Conservation (phyloP, 345 rosid genomes). For the Eucalyptus marginata region DNA sequence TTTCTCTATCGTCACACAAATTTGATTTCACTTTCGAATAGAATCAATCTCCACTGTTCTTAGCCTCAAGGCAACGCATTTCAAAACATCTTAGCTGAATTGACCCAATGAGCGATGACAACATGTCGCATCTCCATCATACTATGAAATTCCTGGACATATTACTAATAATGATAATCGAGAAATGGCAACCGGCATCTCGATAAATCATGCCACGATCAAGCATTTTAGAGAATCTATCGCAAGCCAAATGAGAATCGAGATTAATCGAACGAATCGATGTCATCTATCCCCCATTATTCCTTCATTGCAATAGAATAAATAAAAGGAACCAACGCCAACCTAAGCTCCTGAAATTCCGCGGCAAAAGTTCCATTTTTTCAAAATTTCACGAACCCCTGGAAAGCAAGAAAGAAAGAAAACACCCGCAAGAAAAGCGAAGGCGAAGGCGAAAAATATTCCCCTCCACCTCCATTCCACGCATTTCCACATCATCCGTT, state of each 20-base stretch:
- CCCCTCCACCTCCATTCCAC: background rate
- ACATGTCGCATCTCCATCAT: background rate
- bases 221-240: background rate
- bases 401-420: background rate
- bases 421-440: background rate
- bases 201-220: background rate
- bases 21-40: background rate
- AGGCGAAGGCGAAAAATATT: background rate
- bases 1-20: background rate
- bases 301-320: no score
- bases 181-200: background rate
- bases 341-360: background rate
- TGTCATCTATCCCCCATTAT: no score
- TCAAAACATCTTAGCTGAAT: background rate
- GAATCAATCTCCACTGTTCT: background rate
- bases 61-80: background rate
- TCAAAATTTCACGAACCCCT: background rate
- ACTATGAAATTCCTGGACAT: background rate
- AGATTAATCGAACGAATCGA: background rate
- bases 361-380: background rate
- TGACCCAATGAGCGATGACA: background rate
- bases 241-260: background rate
- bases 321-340: background rate
- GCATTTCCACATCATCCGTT: background rate
- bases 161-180: no score